Conservation (phyloP, 331 rosid genomes). For the Quercus tomentella region DNA sequence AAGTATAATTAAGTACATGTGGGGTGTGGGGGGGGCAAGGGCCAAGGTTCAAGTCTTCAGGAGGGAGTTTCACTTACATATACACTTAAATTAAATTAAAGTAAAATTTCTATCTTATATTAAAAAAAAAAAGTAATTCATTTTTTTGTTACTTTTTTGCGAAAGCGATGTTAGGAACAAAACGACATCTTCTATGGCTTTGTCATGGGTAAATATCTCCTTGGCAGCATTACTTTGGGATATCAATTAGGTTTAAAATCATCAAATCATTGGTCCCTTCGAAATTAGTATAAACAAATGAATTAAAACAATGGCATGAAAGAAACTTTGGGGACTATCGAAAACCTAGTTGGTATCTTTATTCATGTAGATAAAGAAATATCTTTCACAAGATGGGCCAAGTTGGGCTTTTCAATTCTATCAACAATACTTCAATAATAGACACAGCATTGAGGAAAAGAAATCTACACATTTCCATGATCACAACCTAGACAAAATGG, state of each 20-base stretch:
- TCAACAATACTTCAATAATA: conserved; percentile 32
- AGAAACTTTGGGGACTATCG: conserved; percentile 38
- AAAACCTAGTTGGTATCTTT: conserved; percentile 16
- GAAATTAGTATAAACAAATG: background rate
- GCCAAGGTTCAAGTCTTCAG: fast-evolving
- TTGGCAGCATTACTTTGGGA: background rate
- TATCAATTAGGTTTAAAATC: background rate
- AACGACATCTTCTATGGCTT: background rate
- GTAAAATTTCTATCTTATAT: too few relatives aligned
- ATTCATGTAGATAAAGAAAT: conserved; percentile 2
- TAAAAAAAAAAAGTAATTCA: background rate
- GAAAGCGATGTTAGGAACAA: background rate
- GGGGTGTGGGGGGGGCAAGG: fast-evolving
- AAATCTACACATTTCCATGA: conserved; percentile 1
- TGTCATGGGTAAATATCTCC: background rate
- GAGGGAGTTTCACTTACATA: fast-evolving
- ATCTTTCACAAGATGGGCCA: conserved; percentile 22
- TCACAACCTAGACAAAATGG: conserved; percentile 24
- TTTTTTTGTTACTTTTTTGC: background rate
- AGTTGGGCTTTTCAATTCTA: conserved; percentile 23
- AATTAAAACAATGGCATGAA: conserved; percentile 7
- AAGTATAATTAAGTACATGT: too few relatives aligned
- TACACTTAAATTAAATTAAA: fast-evolving
- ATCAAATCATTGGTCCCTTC: conserved; percentile 21
- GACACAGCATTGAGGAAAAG: conserved; percentile 8